Evolutionary conservation across 2,329 filamentous ascomycete genomes (phyloP).

Genomic region (Hypoxylon rubiginosum): DNA sequence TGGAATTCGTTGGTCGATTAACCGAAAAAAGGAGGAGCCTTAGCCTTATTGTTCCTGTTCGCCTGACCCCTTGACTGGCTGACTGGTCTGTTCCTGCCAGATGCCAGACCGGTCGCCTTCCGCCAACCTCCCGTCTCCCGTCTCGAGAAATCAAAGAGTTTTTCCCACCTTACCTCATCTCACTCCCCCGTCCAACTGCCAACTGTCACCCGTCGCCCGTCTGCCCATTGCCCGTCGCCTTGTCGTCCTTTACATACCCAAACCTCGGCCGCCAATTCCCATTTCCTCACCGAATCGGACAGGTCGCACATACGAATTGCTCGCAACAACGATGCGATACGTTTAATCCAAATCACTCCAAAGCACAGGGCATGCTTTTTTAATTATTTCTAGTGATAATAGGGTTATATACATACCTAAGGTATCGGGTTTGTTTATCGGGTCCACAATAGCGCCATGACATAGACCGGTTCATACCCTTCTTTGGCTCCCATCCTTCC

Average conservation of each 20-base stretch:
- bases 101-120: conserved; percentile 6
- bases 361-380: conserved; percentile 4
- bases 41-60: conserved; percentile 19
- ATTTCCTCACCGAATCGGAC: conserved; percentile 18
- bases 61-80: conserved; percentile 13
- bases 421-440: conserved; percentile 24
- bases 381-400: conserved; percentile 11
- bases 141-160: conserved; percentile 10
- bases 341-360: conserved; percentile 19
- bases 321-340: conserved; percentile 16
- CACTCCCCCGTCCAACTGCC: conserved; percentile 11
- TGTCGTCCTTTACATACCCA: conserved; percentile 7
- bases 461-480: conserved; percentile 2
- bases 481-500: background rate
- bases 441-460: conserved; percentile 31
- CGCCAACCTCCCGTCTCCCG: conserved; percentile 22
- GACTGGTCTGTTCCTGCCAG: conserved; percentile 13
- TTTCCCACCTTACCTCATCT: conserved; percentile 37
- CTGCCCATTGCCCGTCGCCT: background rate
- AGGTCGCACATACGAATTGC: conserved; percentile 30
- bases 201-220: background rate
- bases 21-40: conserved; percentile 12
- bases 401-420: conserved; percentile 22
- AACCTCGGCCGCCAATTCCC: conserved; percentile 20
- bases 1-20: conserved; percentile 8